Evolutionary conservation across 1,284 basidiomycete species (phyloP), one percentile per base, ranked within the genome.

Genomic region (Ustanciosporium gigantosporum): DNA sequence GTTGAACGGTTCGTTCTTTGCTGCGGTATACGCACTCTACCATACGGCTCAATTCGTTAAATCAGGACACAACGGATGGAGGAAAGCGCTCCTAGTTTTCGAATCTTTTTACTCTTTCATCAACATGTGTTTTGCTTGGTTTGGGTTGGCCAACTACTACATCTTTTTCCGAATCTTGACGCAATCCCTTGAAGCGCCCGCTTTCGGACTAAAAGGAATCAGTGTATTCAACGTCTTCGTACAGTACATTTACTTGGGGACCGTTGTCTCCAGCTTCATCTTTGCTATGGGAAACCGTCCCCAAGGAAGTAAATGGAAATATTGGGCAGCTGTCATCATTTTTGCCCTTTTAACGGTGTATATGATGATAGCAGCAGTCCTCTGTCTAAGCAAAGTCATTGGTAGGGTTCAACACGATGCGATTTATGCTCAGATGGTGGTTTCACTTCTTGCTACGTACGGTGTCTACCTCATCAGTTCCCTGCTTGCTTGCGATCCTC

Each of bases 211-310:
- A 53, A 76, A 82, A 3, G 83, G 85, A 13, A 88, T 96, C 73
- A 82, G 82, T 49, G 86, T 88, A 55, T 83, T 91, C 68, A 97
- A 96, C 76, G 84, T 84, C 9, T 79, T 91, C 35, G 82, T 86
- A 46, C 78, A 96, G 87, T 96, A 92, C 77, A 80, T 87, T 24
- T 88, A 95, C 82, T 84, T 87, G 3, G 89, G 88, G 2, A 84
- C 91, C 27, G 83, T 96, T 15, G 83, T 93, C 15, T 87, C 89
- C 0, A 89, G 87, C 68, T 96, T 98, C 82, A 82, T 97, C 16
- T 89, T 98, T 77, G 89, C 91, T 0, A 93, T 98, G 89, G 94
- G 95, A 4, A 98, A 97, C 78, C 87, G 91, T 58, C 94, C 94
- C 1, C 85, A 87, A 79, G 88, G 90, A 84, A 90, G 89, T 1